Evolutionary conservation across 495 filamentous ascomycete genomes (phyloP).

Genomic region (Aspergillus cavernicola): DNA sequence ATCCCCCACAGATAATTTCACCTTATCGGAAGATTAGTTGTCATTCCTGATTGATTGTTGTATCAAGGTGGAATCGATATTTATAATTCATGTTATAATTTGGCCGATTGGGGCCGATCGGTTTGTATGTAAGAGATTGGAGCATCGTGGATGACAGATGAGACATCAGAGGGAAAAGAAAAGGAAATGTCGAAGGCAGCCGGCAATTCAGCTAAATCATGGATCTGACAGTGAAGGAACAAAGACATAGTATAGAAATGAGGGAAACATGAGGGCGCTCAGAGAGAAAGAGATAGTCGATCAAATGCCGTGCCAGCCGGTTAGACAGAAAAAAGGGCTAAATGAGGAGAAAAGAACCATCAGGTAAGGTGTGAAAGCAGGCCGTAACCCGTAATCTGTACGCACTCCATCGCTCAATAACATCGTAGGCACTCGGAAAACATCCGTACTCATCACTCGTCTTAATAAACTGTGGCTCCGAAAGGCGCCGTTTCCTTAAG

Average conservation of each 20-base stretch:
- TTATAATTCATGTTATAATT: constrained; percentile 7
- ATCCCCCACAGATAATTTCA: no score
- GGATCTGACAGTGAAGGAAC: neutral
- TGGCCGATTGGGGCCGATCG: neutral
- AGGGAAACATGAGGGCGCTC: no score
- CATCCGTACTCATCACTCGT: constrained; percentile 7
- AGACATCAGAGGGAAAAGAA: constrained; percentile 7
- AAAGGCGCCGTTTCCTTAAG: constrained; percentile 68
- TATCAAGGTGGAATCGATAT: no score
- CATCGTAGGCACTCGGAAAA: constrained; percentile 8
- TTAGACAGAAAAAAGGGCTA: constrained; percentile 15
- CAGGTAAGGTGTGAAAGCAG: constrained; percentile 1
- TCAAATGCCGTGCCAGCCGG: constrained; percentile 16
- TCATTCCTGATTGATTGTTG: no score
- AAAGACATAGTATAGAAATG: no score
- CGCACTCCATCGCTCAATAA: constrained; percentile 23
- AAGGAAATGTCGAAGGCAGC: neutral
- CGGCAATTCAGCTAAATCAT: neutral
- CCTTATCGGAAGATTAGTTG: no score
- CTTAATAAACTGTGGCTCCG: constrained; percentile 42
- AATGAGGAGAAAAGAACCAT: constrained; percentile 12
- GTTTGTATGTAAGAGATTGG: neutral
- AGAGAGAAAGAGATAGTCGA: neutral
- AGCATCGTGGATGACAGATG: constrained; percentile 11
- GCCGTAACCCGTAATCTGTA: constrained; percentile 19